These are phyloP conservation scores for Chaetomiaceae sp. DNA, from an alignment of 2,329 filamentous ascomycete species.

Conservation along the genomic window DNA sequence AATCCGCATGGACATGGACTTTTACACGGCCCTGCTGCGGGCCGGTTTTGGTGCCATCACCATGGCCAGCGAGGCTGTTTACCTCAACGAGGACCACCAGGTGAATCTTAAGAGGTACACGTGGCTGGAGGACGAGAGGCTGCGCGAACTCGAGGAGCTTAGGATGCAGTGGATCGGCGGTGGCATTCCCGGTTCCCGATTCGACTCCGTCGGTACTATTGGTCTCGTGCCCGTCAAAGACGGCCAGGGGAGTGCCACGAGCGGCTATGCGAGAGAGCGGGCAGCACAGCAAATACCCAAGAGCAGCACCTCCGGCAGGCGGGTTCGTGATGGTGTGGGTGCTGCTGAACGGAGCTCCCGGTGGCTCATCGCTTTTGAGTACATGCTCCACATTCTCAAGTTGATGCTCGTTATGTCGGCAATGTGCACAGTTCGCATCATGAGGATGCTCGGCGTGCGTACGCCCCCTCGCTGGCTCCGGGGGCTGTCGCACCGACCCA, in stretches of 20 bases:
- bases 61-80: constrained; percentile 92
- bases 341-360: constrained; percentile 72
- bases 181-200: constrained; percentile 43
- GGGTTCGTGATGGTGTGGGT: constrained; percentile 63
- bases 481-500: constrained; percentile 40
- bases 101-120: constrained; percentile 72
- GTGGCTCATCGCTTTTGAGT: constrained; percentile 71
- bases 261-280: constrained; percentile 65
- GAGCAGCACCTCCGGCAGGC: constrained; percentile 38
- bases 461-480: constrained; percentile 61
- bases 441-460: constrained; percentile 57
- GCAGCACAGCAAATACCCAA: constrained; percentile 55
- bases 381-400: constrained; percentile 68
- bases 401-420: constrained; percentile 57
- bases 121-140: constrained; percentile 85
- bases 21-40: constrained; percentile 84
- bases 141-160: constrained; percentile 67
- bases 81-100: constrained; percentile 80
- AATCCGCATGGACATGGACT: constrained; percentile 85
- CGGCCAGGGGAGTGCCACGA: constrained; percentile 39
- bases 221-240: constrained; percentile 52
- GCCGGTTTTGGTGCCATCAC: constrained; percentile 85
- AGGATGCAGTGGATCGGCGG: constrained; percentile 47
- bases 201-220: constrained; percentile 50
- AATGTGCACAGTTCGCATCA: constrained; percentile 46